A percentile compares a stretch with the other conserved stretches of the same genome.
phyloP scores from a whole-genome alignment of 768 basidiomycete genomes.

The Pleurotus tuoliensis region DNA sequence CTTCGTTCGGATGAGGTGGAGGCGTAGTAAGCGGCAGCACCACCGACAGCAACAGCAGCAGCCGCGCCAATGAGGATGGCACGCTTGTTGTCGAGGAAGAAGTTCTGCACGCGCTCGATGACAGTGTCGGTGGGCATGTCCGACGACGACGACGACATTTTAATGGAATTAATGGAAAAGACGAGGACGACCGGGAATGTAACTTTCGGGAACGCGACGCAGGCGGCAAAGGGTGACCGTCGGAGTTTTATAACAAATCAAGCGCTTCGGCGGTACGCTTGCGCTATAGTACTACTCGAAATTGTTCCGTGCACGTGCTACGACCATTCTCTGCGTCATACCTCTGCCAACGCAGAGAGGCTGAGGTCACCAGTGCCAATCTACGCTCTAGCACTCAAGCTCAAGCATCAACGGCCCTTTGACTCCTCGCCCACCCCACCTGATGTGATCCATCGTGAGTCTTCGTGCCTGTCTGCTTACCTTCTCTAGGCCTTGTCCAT shows the following conservation, averaged over 20 bases:
- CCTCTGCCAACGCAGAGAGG: too few relatives aligned
- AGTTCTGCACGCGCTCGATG: slow-evolving; percentile 62
- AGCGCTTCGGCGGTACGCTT: too few relatives aligned
- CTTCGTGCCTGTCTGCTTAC: too few relatives aligned
- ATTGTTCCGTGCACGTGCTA: too few relatives aligned
- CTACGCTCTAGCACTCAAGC: too few relatives aligned
- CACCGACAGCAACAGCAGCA: slow-evolving; percentile 64
- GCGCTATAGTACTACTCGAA: too few relatives aligned
- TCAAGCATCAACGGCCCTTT: too few relatives aligned
- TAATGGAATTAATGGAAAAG: background rate
- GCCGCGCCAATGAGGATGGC: slow-evolving; percentile 71
- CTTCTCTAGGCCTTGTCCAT: too few relatives aligned
- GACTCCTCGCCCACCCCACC: too few relatives aligned
- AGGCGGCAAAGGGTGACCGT: background rate
- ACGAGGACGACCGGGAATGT: background rate
- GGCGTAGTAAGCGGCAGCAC: slow-evolving; percentile 75
- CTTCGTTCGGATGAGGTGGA: slow-evolving; percentile 42
- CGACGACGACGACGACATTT: background rate
- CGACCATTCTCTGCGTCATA: too few relatives aligned
- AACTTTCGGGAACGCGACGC: slow-evolving; percentile 1
- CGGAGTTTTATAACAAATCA: background rate
- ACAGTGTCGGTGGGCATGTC: slow-evolving; percentile 18
- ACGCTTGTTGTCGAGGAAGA: slow-evolving; percentile 76
- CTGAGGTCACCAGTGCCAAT: too few relatives aligned
- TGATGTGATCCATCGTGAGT: too few relatives aligned